These are phyloP conservation scores for Ormosia semicastrata DNA, from an alignment of 306 rosid genomes.

Conservation along the genomic window DNA sequence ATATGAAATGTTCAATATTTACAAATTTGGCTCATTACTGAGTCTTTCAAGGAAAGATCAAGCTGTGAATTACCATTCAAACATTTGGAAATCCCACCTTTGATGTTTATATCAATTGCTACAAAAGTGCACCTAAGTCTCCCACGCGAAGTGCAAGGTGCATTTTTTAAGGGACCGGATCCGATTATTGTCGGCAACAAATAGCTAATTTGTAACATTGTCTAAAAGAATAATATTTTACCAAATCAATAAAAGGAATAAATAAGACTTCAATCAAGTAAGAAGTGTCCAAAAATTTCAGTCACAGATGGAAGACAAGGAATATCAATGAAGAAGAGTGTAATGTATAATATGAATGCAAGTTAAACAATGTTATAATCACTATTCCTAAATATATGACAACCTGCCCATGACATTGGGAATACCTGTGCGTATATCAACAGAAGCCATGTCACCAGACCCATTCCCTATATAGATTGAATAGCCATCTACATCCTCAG, in stretches of 20 bases:
- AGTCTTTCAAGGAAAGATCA: too few relatives aligned
- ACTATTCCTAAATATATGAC: neutral
- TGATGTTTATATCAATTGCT: neutral
- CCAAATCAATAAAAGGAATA: neutral
- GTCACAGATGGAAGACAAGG: neutral
- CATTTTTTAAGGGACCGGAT: neutral
- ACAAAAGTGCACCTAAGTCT: slow-evolving; percentile 5
- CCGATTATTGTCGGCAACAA: neutral
- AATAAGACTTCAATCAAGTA: neutral
- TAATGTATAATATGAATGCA: neutral
- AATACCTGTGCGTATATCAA: slow-evolving; percentile 89
- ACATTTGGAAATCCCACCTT: too few relatives aligned
- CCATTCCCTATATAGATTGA: slow-evolving; percentile 88
- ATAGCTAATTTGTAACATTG: neutral
- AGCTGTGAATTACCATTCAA: too few relatives aligned
- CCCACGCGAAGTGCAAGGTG: neutral
- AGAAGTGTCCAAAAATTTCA: neutral
- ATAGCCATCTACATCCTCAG: slow-evolving; percentile 75
- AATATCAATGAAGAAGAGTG: neutral
- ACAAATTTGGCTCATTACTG: neutral
- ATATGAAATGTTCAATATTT: neutral
- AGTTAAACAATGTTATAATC: slow-evolving; percentile 1
- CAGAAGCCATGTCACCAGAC: slow-evolving; percentile 89
- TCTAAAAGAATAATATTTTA: neutral
- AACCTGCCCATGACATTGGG: neutral